Evolutionary conservation across 202 grass and related monocot species (phyloP).

Genomic region (Schoenoplectus tabernaemontani): DNA sequence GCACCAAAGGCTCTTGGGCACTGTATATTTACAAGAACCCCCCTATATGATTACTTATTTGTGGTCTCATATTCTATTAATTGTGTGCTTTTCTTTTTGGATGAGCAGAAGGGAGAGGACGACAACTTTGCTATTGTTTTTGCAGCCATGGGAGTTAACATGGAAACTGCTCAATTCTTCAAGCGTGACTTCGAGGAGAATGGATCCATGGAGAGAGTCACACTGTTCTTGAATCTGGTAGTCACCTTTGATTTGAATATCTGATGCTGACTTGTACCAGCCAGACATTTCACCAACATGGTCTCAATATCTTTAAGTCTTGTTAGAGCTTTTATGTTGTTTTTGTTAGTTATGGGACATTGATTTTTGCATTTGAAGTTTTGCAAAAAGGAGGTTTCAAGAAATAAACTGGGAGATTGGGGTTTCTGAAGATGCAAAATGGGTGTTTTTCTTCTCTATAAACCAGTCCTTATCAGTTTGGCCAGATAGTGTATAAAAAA

Average conservation of each 20-base stretch:
- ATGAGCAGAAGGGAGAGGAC: conserved; percentile 65
- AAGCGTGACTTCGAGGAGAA: conserved; percentile 99
- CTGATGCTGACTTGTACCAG: not conserved
- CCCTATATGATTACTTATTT: not conserved
- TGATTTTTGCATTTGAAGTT: not conserved
- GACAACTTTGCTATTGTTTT: conserved; percentile 99
- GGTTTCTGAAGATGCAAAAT: not conserved
- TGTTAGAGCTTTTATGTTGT: not conserved
- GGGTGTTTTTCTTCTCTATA: not conserved
- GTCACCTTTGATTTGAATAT: not conserved
- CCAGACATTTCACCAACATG: not conserved
- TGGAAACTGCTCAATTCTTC: conserved; percentile 99
- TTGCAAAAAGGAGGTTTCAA: not conserved
- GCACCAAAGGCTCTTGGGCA: not conserved
- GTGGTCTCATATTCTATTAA: not conserved
- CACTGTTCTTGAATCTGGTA: conserved; percentile 96
- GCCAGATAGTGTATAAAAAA: not conserved
- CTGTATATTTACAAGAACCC: not conserved
- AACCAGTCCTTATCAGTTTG: not conserved
- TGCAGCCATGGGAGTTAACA: conserved; percentile 99
- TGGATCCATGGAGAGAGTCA: conserved; percentile 97
- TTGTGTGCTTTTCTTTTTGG: conserved; percentile 7
- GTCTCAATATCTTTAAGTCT: not conserved
- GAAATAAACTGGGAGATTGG: not conserved
- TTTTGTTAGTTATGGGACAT: not conserved